Percentiles rank a stretch among this genome's conserved stretches.
Evolutionary conservation across 2,329 filamentous ascomycete species (phyloP).

Genomic region (Simplicillium sp.): DNA sequence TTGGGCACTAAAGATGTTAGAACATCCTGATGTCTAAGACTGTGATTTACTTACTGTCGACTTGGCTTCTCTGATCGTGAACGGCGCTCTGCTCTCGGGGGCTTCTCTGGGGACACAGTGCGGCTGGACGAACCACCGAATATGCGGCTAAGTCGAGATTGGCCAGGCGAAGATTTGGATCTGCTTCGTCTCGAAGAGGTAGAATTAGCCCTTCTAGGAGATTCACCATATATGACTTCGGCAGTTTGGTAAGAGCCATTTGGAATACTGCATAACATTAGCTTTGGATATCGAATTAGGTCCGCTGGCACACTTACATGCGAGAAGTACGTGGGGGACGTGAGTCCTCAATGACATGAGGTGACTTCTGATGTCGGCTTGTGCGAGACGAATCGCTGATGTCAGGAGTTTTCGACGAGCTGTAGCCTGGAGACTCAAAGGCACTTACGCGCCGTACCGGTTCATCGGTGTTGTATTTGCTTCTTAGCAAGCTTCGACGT

Average conservation of each 20-base stretch:
- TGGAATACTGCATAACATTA: background rate
- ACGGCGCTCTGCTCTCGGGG: conserved; percentile 2
- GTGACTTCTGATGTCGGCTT: conserved; percentile 13
- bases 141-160: conserved; percentile 16
- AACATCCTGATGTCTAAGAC: background rate
- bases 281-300: background rate
- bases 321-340: conserved; percentile 23
- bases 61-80: conserved; percentile 4
- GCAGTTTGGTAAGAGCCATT: background rate
- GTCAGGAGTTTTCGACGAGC: conserved; percentile 17
- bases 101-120: conserved; percentile 15
- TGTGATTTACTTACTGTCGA: background rate
- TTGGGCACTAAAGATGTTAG: conserved; percentile 42
- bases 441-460: no score
- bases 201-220: conserved; percentile 2
- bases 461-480: no score
- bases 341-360: conserved; percentile 22
- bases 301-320: conserved; percentile 12
- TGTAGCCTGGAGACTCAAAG: conserved; percentile 10
- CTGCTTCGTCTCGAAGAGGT: conserved; percentile 10
- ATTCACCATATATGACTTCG: conserved; percentile 2
- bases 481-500: no score
- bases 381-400: conserved; percentile 19
- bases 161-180: conserved; percentile 14
- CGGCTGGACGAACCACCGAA: conserved; percentile 16